Percentiles rank a stretch among this genome's conserved stretches.
These are phyloP conservation scores for Acorus gramineus DNA, from an alignment of 106 monocot genomes.

Conservation along the genomic window DNA sequence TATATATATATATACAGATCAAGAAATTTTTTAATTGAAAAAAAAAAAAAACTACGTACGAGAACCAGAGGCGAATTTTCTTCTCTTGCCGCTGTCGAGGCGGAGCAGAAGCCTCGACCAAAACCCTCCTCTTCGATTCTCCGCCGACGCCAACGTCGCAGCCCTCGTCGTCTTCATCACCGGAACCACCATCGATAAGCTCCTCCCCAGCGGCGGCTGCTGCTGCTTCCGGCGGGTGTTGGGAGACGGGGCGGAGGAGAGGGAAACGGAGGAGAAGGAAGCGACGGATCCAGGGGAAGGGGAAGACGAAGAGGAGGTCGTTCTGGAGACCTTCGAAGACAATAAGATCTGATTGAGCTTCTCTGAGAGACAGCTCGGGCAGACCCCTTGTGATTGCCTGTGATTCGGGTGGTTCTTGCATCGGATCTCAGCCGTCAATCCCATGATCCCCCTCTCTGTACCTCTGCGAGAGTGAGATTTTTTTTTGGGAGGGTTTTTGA, in stretches of 20 bases:
- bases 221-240: neutral
- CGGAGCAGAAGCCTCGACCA: slow-evolving; percentile 9
- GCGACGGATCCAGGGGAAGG: neutral
- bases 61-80: too few relatives aligned
- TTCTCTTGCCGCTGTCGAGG: too few relatives aligned
- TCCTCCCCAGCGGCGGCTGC: slow-evolving; percentile 9
- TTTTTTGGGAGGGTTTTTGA: too few relatives aligned
- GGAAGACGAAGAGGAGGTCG: slow-evolving; percentile 1
- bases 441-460: slow-evolving; percentile 3
- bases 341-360: neutral
- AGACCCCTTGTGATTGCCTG: slow-evolving; percentile 24
- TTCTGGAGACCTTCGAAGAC: too few relatives aligned
- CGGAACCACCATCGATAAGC: slow-evolving; percentile 11
- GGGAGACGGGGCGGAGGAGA: neutral
- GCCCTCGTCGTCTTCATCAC: neutral
- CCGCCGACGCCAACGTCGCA: slow-evolving; percentile 1
- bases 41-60: too few relatives aligned
- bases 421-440: slow-evolving; percentile 1
- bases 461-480: too few relatives aligned
- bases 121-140: slow-evolving; percentile 12
- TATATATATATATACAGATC: too few relatives aligned
- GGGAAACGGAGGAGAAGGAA: neutral
- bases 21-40: too few relatives aligned
- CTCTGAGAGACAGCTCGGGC: slow-evolving; percentile 30
- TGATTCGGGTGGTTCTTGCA: slow-evolving; percentile 36